Percentiles rank a stretch among this genome's conserved stretches.
These are phyloP conservation scores for Articulospora tetracladia DNA, from an alignment of 495 filamentous ascomycete genomes.

Conservation along the genomic window DNA sequence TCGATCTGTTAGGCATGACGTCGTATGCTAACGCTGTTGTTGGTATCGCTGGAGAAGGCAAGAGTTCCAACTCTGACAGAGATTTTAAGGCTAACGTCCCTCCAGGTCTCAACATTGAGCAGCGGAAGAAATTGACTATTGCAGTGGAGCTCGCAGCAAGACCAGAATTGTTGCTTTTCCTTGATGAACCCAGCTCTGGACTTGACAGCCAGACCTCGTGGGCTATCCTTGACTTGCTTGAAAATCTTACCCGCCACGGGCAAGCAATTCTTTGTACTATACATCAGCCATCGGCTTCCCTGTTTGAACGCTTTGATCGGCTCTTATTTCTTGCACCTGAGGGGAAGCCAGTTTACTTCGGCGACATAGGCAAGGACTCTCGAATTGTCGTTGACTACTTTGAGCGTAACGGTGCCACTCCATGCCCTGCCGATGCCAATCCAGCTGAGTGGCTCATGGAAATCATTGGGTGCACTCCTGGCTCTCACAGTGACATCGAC, in stretches of 20 bases:
- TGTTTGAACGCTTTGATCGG: constrained; percentile 88
- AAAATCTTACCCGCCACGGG: constrained; percentile 76
- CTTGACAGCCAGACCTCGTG: constrained; percentile 67
- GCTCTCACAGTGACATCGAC: constrained; percentile 66
- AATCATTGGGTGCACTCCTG: constrained; percentile 82
- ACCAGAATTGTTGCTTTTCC: constrained; percentile 79
- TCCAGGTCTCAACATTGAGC: constrained; percentile 78
- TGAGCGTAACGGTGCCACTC: constrained; percentile 64
- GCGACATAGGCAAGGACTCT: constrained; percentile 67
- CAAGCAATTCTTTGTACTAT: constrained; percentile 94
- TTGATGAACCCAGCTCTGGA: constrained; percentile 65
- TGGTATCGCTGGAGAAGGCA: constrained; percentile 75
- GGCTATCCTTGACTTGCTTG: constrained; percentile 74
- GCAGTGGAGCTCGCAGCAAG: constrained; percentile 89
- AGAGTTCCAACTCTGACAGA: not conserved
- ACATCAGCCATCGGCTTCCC: constrained; percentile 85
- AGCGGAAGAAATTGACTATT: constrained; percentile 83
- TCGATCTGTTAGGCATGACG: constrained; percentile 84
- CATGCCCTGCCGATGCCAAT: constrained; percentile 70
- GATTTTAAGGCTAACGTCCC: not conserved
- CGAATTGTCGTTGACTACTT: constrained; percentile 64
- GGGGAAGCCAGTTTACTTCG: constrained; percentile 77
- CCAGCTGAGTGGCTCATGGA: constrained; percentile 97
- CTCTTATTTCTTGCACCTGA: constrained; percentile 67
- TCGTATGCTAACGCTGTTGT: constrained; percentile 84